Evolutionary conservation across 2,329 filamentous ascomycete genomes (phyloP), one percentile per base, ranked within the genome.

Genomic region (Cryphonectria radicalis): DNA sequence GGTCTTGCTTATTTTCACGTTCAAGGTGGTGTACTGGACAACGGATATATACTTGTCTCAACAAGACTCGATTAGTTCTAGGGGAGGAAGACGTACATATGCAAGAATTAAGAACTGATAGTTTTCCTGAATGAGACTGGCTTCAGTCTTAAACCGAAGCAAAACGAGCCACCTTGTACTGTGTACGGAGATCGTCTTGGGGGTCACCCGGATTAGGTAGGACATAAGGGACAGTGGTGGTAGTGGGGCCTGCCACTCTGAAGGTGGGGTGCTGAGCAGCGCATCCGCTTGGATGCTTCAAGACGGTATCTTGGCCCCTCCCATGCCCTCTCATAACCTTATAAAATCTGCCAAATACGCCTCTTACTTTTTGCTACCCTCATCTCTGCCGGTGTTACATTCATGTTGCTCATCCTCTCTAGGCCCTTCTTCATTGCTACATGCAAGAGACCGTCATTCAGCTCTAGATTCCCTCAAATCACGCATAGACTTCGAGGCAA

Each of bases 321-420:
- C 50, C 53, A 5, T 28, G 25, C 68, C 13, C 63, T 62, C 53
- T 55, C 46, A 28, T 60, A 17, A 17, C 40, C 25, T 25, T 50
- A 63, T 37, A 53, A 53, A 55, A 35, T 53, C 43, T 43, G 32
- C 67, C 42, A 53, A 13, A 42, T 25, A 22, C 32, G 32, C 35
- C 63, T 43, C 63, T 50, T 59, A 7, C 53, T 40, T 25, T 25
- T 66, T 59, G n/a, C 40, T 66, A n/a, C 53, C 53, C 37, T 28
- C 28, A n/a, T 43, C 37, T 42, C 50, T 40, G 37, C 35, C 22
- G 53, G 19, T 46, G 40, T 67, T 46, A 50, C 55, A 50, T 67
- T 62, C 66, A 73, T 73, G 72, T 71, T 71, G 50, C 28, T 71
- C 35, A 43, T 69, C 59, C 64, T 71, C 35, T 32, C 64, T 28